A percentile compares a stretch with the other conserved stretches of the same genome.
Evolutionary conservation across 148 eudicot species (phyloP).

Genomic region (Chenopodium album): DNA sequence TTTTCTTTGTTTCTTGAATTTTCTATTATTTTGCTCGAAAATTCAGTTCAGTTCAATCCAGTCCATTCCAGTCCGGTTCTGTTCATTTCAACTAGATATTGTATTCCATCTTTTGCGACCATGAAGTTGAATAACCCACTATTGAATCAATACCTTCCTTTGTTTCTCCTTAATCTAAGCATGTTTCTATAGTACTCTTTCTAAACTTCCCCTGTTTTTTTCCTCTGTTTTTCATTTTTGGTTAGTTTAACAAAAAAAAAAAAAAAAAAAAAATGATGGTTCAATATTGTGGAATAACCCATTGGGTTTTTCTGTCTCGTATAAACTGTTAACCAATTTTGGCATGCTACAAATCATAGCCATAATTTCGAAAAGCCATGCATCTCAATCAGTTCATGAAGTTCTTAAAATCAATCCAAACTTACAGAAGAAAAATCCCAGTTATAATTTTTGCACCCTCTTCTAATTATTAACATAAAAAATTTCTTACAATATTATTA

Average conservation of each 20-base stretch:
- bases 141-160: constrained; percentile 1
- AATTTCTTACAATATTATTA: background rate
- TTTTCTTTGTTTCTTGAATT: constrained; percentile 17
- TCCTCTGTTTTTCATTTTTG: constrained; percentile 7
- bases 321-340: background rate
- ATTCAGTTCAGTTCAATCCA: background rate
- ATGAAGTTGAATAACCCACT: constrained; percentile 17
- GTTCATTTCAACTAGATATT: background rate
- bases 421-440: constrained; percentile 56
- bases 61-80: background rate
- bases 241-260: background rate
- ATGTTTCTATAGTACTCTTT: constrained; percentile 10
- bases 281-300: background rate
- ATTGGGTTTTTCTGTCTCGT: constrained; percentile 18
- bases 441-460: constrained; percentile 10
- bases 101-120: constrained; percentile 27
- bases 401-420: constrained; percentile 68
- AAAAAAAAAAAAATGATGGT: background rate
- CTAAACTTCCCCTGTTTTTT: constrained; percentile 10
- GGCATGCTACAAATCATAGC: background rate
- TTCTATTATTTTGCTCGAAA: constrained; percentile 9
- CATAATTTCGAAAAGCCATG: constrained; percentile 37
- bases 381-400: constrained; percentile 77
- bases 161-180: background rate
- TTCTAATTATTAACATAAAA: background rate